Evolutionary conservation across 108 stramenopile genomes (phyloP).

Genomic region (Cylindrotheca fusiformis): DNA sequence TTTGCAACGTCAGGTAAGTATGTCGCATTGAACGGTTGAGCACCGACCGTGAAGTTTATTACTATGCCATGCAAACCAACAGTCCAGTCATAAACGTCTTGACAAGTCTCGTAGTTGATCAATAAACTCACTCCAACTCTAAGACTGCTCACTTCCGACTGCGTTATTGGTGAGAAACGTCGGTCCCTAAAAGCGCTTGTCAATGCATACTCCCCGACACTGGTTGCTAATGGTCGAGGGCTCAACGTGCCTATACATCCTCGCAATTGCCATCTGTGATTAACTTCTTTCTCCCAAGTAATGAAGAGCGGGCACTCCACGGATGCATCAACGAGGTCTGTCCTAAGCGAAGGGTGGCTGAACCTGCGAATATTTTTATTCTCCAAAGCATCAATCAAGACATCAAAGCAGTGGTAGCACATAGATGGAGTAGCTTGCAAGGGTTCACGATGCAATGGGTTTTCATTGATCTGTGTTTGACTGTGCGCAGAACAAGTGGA

Average conservation of each 20-base stretch:
- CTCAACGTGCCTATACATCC: constrained; percentile 76
- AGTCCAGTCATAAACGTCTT: constrained; percentile 62
- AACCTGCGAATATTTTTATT: neutral
- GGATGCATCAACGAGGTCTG: constrained; percentile 26
- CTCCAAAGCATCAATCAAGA: constrained; percentile 44
- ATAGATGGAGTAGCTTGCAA: constrained; percentile 46
- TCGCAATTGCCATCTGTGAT: constrained; percentile 49
- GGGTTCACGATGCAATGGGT: too few relatives aligned
- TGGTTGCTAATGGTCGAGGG: constrained; percentile 36
- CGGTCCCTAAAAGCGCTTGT: constrained; percentile 61
- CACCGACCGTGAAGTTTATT: constrained; percentile 38
- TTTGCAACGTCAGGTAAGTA: constrained; percentile 76
- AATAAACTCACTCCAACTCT: constrained; percentile 72
- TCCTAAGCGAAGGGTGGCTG: constrained; percentile 21
- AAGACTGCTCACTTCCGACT: constrained; percentile 46
- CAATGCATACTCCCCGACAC: constrained; percentile 69
- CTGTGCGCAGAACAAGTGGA: too few relatives aligned
- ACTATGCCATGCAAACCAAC: constrained; percentile 80
- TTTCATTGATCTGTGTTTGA: too few relatives aligned
- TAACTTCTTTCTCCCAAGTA: constrained; percentile 67
- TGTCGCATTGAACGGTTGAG: constrained; percentile 46
- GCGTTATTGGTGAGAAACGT: constrained; percentile 62
- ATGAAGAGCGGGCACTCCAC: constrained; percentile 73
- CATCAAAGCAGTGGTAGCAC: constrained; percentile 73
- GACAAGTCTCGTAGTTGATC: constrained; percentile 66